Conservation (phyloP, 202 grass and related monocot species). For the Panicum hallii region DNA sequence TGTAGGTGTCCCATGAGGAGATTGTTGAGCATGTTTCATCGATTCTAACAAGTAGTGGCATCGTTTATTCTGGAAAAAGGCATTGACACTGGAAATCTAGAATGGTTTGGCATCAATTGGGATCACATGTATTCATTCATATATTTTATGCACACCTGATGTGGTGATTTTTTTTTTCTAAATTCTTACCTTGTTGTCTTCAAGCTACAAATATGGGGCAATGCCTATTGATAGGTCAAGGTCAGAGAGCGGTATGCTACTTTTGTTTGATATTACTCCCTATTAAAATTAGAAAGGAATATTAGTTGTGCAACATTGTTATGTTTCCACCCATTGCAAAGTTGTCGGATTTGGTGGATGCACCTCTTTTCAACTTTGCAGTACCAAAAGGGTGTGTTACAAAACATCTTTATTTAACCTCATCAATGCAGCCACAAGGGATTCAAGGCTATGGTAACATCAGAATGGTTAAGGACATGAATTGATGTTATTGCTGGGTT, state of each 20-base stretch:
- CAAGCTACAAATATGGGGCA: background rate
- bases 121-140: background rate
- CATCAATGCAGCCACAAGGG: no score
- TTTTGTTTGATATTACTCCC: background rate
- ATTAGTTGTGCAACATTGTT: background rate
- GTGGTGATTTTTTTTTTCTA: background rate
- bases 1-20: slow-evolving; percentile 25
- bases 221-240: background rate
- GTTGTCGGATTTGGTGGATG: background rate
- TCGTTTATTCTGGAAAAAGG: slow-evolving; percentile 6
- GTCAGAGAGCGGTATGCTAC: slow-evolving; percentile 6
- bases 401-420: no score
- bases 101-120: background rate
- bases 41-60: background rate
- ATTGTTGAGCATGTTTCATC: slow-evolving; percentile 35
- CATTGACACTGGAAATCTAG: slow-evolving; percentile 13
- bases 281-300: background rate
- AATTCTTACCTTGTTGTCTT: background rate
- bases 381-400: background rate
- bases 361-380: background rate
- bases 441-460: no score
- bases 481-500: no score
- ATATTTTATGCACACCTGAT: background rate
- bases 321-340: slow-evolving; percentile 4
- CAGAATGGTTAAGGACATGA: no score